Percentiles rank a stretch among this genome's conserved stretches.
Conservation (phyloP, 495 filamentous ascomycete genomes). For the Penicillium manginii region DNA sequence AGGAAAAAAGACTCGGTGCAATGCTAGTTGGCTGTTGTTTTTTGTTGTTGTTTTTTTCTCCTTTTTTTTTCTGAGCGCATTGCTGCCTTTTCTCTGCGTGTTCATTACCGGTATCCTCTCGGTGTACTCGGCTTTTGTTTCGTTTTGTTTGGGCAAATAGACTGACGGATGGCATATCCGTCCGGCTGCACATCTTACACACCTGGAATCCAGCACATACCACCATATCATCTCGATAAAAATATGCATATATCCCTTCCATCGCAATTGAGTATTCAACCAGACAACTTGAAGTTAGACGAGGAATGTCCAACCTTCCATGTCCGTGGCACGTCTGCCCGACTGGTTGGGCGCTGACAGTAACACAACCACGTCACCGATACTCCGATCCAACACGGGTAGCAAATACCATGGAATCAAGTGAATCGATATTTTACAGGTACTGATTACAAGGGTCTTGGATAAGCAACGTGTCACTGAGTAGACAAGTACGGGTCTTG, state of each 20-base stretch:
- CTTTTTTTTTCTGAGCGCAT: neutral
- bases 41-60: too few relatives aligned
- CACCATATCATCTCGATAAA: neutral
- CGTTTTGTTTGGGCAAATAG: slow-evolving; percentile 4
- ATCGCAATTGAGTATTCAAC: neutral
- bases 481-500: slow-evolving; percentile 14
- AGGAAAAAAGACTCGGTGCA: too few relatives aligned
- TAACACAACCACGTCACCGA: neutral
- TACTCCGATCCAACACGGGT: neutral
- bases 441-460: too few relatives aligned
- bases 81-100: neutral
- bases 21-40: too few relatives aligned
- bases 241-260: neutral
- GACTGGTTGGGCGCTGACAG: neutral
- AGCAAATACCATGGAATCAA: too few relatives aligned
- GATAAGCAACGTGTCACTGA: neutral
- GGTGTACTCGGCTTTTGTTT: neutral
- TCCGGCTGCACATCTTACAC: neutral
- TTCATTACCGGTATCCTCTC: neutral
- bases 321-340: neutral
- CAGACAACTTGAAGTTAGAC: neutral
- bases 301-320: neutral
- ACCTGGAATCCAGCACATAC: neutral
- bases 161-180: slow-evolving; percentile 2
- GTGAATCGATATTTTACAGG: too few relatives aligned